Evolutionary conservation across 495 filamentous ascomycete species (phyloP).

Genomic region (Podospora sp.): DNA sequence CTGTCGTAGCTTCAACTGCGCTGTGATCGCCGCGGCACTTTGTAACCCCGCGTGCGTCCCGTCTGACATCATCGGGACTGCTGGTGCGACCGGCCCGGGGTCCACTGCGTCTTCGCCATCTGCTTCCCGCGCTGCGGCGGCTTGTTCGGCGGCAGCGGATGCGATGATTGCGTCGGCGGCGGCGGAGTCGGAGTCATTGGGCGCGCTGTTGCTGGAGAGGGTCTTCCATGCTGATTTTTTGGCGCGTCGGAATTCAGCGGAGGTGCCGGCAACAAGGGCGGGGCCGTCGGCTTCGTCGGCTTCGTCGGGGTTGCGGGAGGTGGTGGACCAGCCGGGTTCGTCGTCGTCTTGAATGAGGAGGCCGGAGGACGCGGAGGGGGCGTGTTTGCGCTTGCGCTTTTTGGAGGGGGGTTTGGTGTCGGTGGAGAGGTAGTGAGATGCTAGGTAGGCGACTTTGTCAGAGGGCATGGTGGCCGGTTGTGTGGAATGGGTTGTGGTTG

Average conservation of each 20-base stretch:
- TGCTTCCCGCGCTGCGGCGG: constrained; percentile 46
- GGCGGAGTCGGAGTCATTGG: constrained; percentile 77
- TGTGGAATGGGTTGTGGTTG: neutral
- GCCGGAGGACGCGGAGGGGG: constrained; percentile 56
- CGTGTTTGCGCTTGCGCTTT: constrained; percentile 80
- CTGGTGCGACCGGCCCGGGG: neutral
- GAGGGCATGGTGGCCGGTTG: constrained; percentile 52
- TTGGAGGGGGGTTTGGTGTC: constrained; percentile 74
- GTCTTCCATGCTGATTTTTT: constrained; percentile 82
- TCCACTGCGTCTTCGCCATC: constrained; percentile 40
- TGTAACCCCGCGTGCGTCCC: constrained; percentile 87
- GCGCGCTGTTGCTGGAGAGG: constrained; percentile 58
- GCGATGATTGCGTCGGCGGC: constrained; percentile 70
- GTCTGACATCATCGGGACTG: constrained; percentile 67
- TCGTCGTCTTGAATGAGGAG: constrained; percentile 94
- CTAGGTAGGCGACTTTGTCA: constrained; percentile 82
- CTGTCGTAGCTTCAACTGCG: constrained; percentile 62
- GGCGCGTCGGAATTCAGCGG: constrained; percentile 72
- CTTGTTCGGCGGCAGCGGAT: constrained; percentile 67
- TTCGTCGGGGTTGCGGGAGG: constrained; percentile 46
- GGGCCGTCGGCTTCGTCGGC: constrained; percentile 45
- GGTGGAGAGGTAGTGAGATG: constrained; percentile 85
- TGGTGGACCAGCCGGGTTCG: constrained; percentile 64
- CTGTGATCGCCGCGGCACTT: constrained; percentile 75
- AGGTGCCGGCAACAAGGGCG: constrained; percentile 53